Base-by-base conservation (phyloP, 257 asterid species). In the Solanum neorickii region DNA sequence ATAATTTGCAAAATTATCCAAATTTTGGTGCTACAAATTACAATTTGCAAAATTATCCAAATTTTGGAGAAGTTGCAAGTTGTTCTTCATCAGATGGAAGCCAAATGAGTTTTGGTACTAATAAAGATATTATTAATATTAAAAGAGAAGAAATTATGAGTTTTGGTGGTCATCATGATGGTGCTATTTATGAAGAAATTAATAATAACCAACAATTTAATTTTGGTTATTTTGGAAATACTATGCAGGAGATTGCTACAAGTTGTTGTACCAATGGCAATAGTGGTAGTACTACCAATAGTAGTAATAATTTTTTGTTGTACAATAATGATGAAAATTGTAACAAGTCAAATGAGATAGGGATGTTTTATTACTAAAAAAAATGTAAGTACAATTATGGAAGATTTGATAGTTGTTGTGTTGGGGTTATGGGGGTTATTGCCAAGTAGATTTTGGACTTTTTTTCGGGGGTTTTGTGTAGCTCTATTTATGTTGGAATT, bases 41-140 rank as follows among this genome's bases (percentile, higher is more conserved):
- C 75, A 46, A 87, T 83, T 83, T 31, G 12, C 84, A 74, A 83
- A 83, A 39, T 42, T 83, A 89, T 76, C 88, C 92, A 46, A 86
- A 70, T 31, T 70, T 70, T 33, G 77, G 77, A 9, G 77, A 70
- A 33, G 77, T 92, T 39, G 88, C 92, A 31, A 93, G 94, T 80
- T 92, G 97, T 83, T 93, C 96, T 1, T 94, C 98, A 23, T 95
- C 98, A 3, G 96, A 93, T 87, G 94, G 93, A 37, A 93, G 92
- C 80, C 92, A 93, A 56, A 88, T 93, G 65, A 91, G 91, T 83
- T 87, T 90, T 42, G 95, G 95, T 29, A 14, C 20, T 16, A 16
- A 33, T 31, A 91, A 92, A 66, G 95, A 92, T 59, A 87, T 91
- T 72, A 88, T 90, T 56, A 94, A 92, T 73, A 88, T 91, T 56